phyloP scores from a whole-genome alignment of 2,329 filamentous ascomycete genomes.

The Dryadomyces quercivorus region DNA sequence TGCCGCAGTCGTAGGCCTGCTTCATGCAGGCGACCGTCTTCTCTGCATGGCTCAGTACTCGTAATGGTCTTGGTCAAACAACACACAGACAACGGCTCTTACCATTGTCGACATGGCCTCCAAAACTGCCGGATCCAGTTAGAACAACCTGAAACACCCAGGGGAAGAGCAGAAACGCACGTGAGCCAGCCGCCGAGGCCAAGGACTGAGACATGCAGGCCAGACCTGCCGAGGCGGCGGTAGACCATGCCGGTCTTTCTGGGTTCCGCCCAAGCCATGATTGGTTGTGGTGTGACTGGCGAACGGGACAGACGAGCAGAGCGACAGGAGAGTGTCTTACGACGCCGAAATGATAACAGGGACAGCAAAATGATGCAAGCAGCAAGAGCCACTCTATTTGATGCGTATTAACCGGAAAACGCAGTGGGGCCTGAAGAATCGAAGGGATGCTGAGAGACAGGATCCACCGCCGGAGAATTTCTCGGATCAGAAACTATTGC shows the following conservation, averaged over 20 bases:
- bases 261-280: slow-evolving; percentile 31
- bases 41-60: slow-evolving; percentile 24
- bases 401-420: background rate
- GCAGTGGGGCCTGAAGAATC: background rate
- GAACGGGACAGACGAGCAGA: too few relatives aligned
- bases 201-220: slow-evolving; percentile 55
- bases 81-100: background rate
- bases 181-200: slow-evolving; percentile 43
- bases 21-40: slow-evolving; percentile 50
- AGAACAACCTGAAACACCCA: background rate
- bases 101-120: slow-evolving; percentile 20
- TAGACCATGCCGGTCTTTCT: slow-evolving; percentile 31
- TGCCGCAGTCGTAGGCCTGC: slow-evolving; percentile 44
- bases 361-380: background rate
- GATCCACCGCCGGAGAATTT: background rate
- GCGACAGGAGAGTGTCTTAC: background rate
- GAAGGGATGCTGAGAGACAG: background rate
- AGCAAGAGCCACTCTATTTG: background rate
- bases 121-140: slow-evolving; percentile 12
- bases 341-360: background rate
- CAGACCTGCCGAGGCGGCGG: slow-evolving; percentile 34
- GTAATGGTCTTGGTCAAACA: too few relatives aligned
- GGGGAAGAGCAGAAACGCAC: slow-evolving; percentile 26
- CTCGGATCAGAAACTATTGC: background rate
- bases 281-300: background rate